These are phyloP conservation scores for Solanum clarkiae DNA, from an alignment of 257 asterid species.

Conservation along the genomic window DNA sequence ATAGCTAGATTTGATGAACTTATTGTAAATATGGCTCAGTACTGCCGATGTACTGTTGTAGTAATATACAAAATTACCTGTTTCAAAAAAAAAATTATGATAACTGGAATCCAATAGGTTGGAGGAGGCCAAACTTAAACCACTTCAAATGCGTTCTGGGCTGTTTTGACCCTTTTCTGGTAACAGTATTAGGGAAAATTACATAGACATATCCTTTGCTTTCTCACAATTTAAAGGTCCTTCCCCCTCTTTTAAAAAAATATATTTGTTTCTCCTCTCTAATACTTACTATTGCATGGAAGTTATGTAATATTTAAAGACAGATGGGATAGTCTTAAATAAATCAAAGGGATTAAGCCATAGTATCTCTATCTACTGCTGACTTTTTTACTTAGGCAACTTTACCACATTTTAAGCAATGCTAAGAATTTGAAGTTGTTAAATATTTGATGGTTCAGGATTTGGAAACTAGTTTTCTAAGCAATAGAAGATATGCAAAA, in stretches of 20 bases:
- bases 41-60: too few species aligned
- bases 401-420: background rate
- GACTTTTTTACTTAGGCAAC: background rate
- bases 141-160: background rate
- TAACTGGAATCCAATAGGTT: background rate
- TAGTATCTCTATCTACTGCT: background rate
- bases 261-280: background rate
- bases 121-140: background rate
- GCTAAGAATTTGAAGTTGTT: background rate
- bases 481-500: background rate
- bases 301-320: background rate
- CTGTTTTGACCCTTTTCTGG: background rate
- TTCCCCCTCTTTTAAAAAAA: background rate
- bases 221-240: background rate
- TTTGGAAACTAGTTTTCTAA: background rate
- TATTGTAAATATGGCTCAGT: too few species aligned
- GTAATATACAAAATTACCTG: too few species aligned
- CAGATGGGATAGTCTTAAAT: background rate
- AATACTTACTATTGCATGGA: background rate
- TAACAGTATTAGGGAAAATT: background rate
- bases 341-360: background rate
- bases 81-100: too few species aligned
- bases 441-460: background rate
- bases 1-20: too few species aligned
- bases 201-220: background rate